Evolutionary conservation across 345 rosid species (phyloP).

Genomic region (Citrus mangshanensis): DNA sequence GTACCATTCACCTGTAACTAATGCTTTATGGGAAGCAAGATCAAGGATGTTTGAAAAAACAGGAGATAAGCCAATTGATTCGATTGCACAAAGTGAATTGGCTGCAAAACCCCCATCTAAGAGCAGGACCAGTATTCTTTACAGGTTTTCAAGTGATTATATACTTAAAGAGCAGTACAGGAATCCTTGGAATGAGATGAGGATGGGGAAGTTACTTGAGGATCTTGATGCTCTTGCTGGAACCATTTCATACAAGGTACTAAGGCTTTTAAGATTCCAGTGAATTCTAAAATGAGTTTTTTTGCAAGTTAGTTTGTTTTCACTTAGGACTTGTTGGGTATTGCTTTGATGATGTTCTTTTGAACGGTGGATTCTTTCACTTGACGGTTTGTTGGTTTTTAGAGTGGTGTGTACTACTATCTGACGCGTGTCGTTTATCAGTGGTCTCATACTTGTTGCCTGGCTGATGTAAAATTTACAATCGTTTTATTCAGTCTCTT

Average conservation of each 20-base stretch:
- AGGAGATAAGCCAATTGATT: slow-evolving; percentile 19
- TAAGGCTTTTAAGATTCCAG: background rate
- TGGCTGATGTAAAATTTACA: too few species aligned
- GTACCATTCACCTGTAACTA: slow-evolving; percentile 91
- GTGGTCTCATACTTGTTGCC: too few species aligned
- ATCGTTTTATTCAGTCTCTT: too few species aligned
- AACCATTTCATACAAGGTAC: slow-evolving; percentile 77
- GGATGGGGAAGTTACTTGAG: slow-evolving; percentile 80
- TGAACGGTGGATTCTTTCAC: too few species aligned
- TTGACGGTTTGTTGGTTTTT: too few species aligned
- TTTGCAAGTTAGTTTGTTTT: too few species aligned
- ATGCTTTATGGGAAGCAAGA: slow-evolving; percentile 93
- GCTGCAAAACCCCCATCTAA: slow-evolving; percentile 50
- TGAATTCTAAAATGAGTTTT: background rate
- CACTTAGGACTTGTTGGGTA: background rate
- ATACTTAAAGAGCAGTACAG: slow-evolving; percentile 77
- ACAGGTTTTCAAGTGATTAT: slow-evolving; percentile 71
- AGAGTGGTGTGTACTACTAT: too few species aligned
- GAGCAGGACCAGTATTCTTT: slow-evolving; percentile 71
- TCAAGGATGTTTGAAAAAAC: slow-evolving; percentile 50
- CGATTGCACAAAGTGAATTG: slow-evolving; percentile 28
- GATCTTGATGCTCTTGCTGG: slow-evolving; percentile 98
- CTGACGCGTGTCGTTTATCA: too few species aligned
- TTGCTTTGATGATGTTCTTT: background rate
- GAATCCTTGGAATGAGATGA: slow-evolving; percentile 84